Percentiles rank a stretch among this genome's conserved stretches.
These are phyloP conservation scores for Picochlorum sp. DNA, from an alignment of 139 green algal species.

Conservation along the genomic window DNA sequence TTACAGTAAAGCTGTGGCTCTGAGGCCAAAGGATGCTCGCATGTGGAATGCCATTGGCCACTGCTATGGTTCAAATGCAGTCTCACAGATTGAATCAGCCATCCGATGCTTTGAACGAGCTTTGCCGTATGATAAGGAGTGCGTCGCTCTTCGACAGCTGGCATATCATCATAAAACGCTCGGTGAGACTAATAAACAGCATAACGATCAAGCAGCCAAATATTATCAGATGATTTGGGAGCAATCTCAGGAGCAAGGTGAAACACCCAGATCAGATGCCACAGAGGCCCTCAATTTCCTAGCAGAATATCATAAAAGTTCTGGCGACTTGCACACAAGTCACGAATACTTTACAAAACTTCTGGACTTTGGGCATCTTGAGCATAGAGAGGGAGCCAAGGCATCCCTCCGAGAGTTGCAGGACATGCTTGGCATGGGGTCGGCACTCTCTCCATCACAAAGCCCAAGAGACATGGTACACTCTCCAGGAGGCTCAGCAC, in stretches of 20 bases:
- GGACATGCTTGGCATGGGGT: neutral
- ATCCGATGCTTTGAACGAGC: conserved; percentile 81
- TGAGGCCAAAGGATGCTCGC: conserved; percentile 77
- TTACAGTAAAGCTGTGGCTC: conserved; percentile 64
- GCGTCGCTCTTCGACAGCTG: conserved; percentile 76
- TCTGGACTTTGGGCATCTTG: conserved; percentile 65
- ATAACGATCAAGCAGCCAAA: conserved; percentile 39
- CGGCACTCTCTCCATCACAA: neutral
- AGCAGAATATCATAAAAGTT: conserved; percentile 53
- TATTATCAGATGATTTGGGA: conserved; percentile 69
- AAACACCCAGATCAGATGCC: conserved; percentile 40
- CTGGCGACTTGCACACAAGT: conserved; percentile 41
- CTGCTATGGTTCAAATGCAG: conserved; percentile 77
- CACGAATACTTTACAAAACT: conserved; percentile 61
- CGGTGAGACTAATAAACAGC: conserved; percentile 31
- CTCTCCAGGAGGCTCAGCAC: neutral
- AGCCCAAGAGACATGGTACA: neutral
- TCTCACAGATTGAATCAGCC: conserved; percentile 53
- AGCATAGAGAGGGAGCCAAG: conserved; percentile 74
- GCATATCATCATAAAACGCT: conserved; percentile 61
- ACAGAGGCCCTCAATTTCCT: conserved; percentile 84
- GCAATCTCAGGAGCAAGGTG: conserved; percentile 51
- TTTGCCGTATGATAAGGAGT: conserved; percentile 40
- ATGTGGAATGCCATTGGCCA: conserved; percentile 98
- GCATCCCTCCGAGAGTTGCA: conserved; percentile 70